Base-by-base conservation (phyloP, 495 filamentous ascomycete species). In the Acidiella bohemica region DNA sequence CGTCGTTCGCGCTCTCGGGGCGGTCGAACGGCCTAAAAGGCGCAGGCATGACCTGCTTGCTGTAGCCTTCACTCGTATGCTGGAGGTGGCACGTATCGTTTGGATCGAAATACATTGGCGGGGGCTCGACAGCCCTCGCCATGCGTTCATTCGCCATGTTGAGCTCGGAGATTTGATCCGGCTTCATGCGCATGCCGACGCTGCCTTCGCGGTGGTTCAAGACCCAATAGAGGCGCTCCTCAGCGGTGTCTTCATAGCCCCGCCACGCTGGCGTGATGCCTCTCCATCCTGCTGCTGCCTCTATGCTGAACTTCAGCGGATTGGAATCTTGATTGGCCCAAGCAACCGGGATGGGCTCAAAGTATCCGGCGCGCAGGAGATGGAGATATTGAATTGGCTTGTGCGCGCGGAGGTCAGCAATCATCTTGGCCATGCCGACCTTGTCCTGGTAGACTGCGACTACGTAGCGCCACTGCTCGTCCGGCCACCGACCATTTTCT, bases 211-310 rank as follows among this genome's bases (percentile, higher is more conserved):
- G 53, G 46, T 68, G 61, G 46, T 66, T 67, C 34, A 67, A 44
- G 2, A 67, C 63, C 66, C 66, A 68, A 42, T 67, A 68, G 13
- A 67, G 44, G 12, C 66, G 58, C 40, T 68, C 66, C 44, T 68
- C 64, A 32, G 66, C 64, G 3, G 60, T 60, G 40, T 66, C 57
- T 48, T 65, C 61, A 34, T 59, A 68, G 5, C 66, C 66, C 47
- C 66, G 54, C 66, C 66, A 68, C 0, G 55, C 35, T 0, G 66
- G 64, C 3, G 66, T 68, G 19, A 68, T 61, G 10, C 66, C 66
- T 50, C 64, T 51, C 66, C 66, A 68, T 30, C 66, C 64, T 13
- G 52, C 48, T 8, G 57, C 43, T 2, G 63, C 55, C 32, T 68
- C 64, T 35, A 68, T 64, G 20, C 35, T 58, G 35, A 68, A 67